phyloP scores from a whole-genome alignment of 2,329 filamentous ascomycete species.

The Ophiostoma perfectum region DNA sequence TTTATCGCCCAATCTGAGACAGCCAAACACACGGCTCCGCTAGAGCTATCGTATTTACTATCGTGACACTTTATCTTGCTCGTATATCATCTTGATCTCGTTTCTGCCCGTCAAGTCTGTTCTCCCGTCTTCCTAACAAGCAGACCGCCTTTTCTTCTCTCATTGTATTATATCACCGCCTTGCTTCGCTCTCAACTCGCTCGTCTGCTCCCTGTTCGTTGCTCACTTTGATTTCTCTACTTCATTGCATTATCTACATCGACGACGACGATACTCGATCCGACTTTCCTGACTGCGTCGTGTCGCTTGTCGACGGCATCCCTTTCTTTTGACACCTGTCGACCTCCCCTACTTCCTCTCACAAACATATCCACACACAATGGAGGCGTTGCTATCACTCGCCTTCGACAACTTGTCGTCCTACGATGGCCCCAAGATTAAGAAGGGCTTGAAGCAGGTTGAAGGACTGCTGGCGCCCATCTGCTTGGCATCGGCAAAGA shows the following conservation, averaged over 20 bases:
- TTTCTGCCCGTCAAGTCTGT: background rate
- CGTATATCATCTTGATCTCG: conserved; percentile 1
- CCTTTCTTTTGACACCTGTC: background rate
- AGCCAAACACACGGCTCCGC: conserved; percentile 13
- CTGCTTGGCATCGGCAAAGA: conserved; percentile 60
- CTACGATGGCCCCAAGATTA: conserved; percentile 81
- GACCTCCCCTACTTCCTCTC: conserved; percentile 14
- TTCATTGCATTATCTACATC: background rate
- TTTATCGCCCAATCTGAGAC: conserved; percentile 24
- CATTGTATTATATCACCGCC: background rate
- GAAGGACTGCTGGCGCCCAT: conserved; percentile 92
- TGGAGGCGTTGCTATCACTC: conserved; percentile 88
- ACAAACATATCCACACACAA: conserved; percentile 40
- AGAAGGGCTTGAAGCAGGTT: conserved; percentile 89
- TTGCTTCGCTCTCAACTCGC: background rate
- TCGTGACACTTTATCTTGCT: background rate
- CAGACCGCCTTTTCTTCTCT: conserved; percentile 1
- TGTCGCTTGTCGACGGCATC: background rate
- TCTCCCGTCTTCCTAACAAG: background rate
- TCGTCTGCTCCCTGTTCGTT: background rate
- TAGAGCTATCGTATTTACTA: conserved; percentile 9
- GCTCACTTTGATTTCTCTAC: background rate
- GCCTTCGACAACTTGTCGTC: conserved; percentile 96
- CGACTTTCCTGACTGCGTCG: background rate
- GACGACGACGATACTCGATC: background rate